Evolutionary conservation across 305 asterid genomes (phyloP).

Genomic region (Vinca major): DNA sequence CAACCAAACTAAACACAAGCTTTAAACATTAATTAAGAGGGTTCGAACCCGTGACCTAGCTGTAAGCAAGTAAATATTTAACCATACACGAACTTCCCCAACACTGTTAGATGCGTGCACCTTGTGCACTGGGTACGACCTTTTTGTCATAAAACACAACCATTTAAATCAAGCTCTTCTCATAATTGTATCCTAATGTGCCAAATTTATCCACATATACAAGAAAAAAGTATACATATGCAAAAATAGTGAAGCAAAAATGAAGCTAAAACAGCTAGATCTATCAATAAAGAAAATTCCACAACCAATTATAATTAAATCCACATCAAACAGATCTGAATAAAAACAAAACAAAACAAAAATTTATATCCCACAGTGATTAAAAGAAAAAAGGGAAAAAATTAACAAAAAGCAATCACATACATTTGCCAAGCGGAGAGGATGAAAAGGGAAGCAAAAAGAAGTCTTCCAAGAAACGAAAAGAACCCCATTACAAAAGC

Average conservation of each 20-base stretch:
- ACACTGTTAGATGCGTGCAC: too few species aligned
- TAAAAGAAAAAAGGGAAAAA: too few species aligned
- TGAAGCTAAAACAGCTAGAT: conserved; percentile 15
- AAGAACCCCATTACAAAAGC: conserved; percentile 52
- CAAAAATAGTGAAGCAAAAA: neutral
- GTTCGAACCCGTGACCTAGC: too few species aligned
- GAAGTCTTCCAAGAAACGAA: conserved; percentile 63
- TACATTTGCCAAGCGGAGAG: conserved; percentile 93
- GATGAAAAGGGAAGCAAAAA: conserved; percentile 74
- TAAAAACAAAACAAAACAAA: conserved; percentile 8
- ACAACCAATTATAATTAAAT: neutral
- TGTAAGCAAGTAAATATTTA: too few species aligned
- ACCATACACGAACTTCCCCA: too few species aligned
- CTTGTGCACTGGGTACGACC: too few species aligned
- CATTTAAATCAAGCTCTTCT: neutral
- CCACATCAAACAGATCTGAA: conserved; percentile 19
- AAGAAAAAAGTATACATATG: neutral
- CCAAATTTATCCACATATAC: neutral
- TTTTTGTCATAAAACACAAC: neutral
- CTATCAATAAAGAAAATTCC: conserved; percentile 13
- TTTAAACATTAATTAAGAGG: neutral
- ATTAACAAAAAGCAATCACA: neutral
- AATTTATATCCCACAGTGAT: neutral
- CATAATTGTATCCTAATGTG: neutral
- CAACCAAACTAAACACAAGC: neutral